Base-by-base conservation (phyloP, 2,329 filamentous ascomycete genomes). In the Cercospora zeae-maydis region DNA sequence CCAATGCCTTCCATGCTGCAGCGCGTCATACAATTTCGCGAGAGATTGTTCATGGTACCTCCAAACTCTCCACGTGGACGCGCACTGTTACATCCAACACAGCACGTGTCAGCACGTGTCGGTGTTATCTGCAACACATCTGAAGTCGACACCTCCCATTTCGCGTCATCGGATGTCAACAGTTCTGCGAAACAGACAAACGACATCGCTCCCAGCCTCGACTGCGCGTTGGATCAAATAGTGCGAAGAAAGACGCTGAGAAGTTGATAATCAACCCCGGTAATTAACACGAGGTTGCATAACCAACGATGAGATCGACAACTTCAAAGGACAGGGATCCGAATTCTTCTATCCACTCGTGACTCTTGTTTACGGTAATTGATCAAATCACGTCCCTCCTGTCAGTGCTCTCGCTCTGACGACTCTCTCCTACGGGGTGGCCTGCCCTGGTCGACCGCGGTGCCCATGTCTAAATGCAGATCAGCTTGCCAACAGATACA, bases 1-100 rank as follows among this genome's bases (percentile, higher is more conserved):
- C 95, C 4, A 99, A 99, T 70, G 82, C 99, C 0, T 99, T 99
- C 76, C 95, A 99, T 75, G 95, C 30, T 5, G 9, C 4, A 42
- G 39, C 39, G 39, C 39, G 39, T 42, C 8, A 42, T 21, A 47
- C 42, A 47, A 47, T 47, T 13, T 45, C 19, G 10, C 42, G 19
- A 47, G 42, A 27, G 21, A 27, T 47, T 47, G n/a, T n/a, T n/a
- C n/a, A n/a, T n/a, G n/a, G 42, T 27, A 47, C 1, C 19, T 47
- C 21, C 19, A 47, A 47, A 47, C 42, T 24, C 11, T 47, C 42
- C 10, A 27, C 24, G 21, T 47, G 42, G 21, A 47, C n/a, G n/a
- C n/a, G n/a, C 42, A 21, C 16, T 5, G 42, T 24, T 47, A 47
- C 42, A 27, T 42, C 13, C 42, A 47, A 14, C 24, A 16, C 39